A percentile compares a stretch with the other conserved stretches of the same genome.
phyloP scores from a whole-genome alignment of 352 stramenopile genomes.

The Globisporangium abappressorium region DNA sequence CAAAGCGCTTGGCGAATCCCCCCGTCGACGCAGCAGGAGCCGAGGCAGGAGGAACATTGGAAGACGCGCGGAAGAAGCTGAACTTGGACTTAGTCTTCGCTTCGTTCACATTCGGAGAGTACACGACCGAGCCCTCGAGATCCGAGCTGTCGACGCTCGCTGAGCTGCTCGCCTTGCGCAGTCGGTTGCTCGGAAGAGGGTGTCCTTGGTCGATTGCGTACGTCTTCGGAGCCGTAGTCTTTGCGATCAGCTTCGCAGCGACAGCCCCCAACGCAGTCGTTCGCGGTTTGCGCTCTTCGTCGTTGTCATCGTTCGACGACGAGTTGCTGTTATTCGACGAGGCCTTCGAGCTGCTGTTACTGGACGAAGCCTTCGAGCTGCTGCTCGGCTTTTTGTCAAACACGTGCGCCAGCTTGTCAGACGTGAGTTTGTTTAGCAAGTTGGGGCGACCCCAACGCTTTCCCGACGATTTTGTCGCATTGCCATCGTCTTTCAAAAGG shows the following conservation, averaged over 20 bases:
- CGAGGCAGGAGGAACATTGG: slow-evolving; percentile 2
- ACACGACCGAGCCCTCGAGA: slow-evolving; percentile 17
- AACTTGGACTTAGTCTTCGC: slow-evolving; percentile 21
- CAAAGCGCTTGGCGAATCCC: slow-evolving; percentile 20
- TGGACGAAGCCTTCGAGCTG: slow-evolving; percentile 16
- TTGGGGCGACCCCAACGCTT: slow-evolving; percentile 19
- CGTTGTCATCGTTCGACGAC: slow-evolving; percentile 16
- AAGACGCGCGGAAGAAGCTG: slow-evolving; percentile 8
- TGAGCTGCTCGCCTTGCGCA: slow-evolving; percentile 20
- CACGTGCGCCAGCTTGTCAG: slow-evolving; percentile 11
- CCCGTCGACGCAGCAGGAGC: slow-evolving; percentile 3
- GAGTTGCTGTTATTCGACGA: slow-evolving; percentile 17
- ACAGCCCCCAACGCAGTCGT: slow-evolving; percentile 12
- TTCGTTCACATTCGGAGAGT: slow-evolving; percentile 13
- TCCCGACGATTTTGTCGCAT: neutral
- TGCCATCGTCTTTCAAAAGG: slow-evolving; percentile 10
- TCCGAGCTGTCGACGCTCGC: slow-evolving; percentile 10
- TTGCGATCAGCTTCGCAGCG: slow-evolving; percentile 14
- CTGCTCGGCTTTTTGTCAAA: slow-evolving; percentile 21
- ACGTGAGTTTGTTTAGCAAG: slow-evolving; percentile 21
- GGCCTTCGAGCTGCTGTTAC: slow-evolving; percentile 10
- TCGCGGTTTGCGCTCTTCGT: slow-evolving; percentile 8
- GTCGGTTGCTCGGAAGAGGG: slow-evolving; percentile 17
- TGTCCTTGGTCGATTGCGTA: slow-evolving; percentile 13
- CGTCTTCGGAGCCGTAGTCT: slow-evolving; percentile 6